A percentile compares a stretch with the other conserved stretches of the same genome.
Evolutionary conservation across 352 stramenopile species (phyloP).

Genomic region (Phytopythium kandeliae): DNA sequence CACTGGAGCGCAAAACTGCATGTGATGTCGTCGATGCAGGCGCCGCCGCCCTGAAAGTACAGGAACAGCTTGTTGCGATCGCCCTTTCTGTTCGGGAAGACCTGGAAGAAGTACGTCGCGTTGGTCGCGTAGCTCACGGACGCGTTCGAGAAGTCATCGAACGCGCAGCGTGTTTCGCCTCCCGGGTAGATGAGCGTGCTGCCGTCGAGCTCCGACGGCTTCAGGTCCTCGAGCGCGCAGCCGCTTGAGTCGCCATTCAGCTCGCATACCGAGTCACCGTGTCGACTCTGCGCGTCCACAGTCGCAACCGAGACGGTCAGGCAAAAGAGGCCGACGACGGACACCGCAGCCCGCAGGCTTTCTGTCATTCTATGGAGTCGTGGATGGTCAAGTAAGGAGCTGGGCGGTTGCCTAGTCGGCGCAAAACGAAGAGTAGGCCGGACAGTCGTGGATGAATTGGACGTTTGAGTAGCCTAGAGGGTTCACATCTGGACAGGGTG

Average conservation of each 20-base stretch:
- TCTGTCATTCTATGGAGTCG: no score
- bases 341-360: no score
- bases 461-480: no score
- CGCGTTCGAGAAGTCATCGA: constrained; percentile 30
- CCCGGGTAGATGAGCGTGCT: constrained; percentile 41
- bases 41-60: constrained; percentile 55
- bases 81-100: constrained; percentile 31
- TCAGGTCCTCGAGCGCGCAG: constrained; percentile 23
- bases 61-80: constrained; percentile 58
- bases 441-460: no score
- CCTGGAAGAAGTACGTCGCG: constrained; percentile 53
- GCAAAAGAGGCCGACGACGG: no score
- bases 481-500: no score
- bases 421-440: no score
- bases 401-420: no score
- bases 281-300: constrained; percentile 21
- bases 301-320: no score
- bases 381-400: no score
- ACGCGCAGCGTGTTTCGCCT: constrained; percentile 42
- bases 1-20: constrained; percentile 57
- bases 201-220: constrained; percentile 17
- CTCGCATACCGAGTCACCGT: constrained; percentile 47
- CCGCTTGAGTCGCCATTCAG: constrained; percentile 27
- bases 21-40: constrained; percentile 45
- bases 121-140: constrained; percentile 28